Base-by-base conservation (phyloP, 495 filamentous ascomycete genomes). In the Astrothelium subdiscretum region DNA sequence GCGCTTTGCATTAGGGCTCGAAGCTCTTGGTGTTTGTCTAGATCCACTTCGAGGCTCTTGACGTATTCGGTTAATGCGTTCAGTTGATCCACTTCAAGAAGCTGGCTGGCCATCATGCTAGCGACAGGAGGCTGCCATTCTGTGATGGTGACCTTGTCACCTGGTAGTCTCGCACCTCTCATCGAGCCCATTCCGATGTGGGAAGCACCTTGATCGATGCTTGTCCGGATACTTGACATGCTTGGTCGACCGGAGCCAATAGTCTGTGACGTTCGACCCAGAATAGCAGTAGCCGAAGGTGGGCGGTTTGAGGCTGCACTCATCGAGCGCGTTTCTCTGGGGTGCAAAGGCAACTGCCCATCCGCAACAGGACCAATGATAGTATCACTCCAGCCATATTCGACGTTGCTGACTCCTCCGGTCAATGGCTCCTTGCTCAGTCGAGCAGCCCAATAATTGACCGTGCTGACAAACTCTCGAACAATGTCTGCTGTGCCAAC, bases 361-460 rank as follows among this genome's bases (percentile, higher is more conserved):
- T 54, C 48, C 35, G 51, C 32, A 12, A 87, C 84, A 57, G 82
- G 81, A 68, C 95, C 92, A 69, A 96, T 85, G 66, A 96, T 81
- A n/a, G 81, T 77, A 54, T 96, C 92, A 60, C 89, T 87, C 94
- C 95, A 97, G 61, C 94, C 94, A 71, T 97, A 97, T 72, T 99
- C 95, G 59, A 97, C 87, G 68, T 97, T 99, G 75, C 90, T 95
- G 68, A 97, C 86, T 64, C 90, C 92, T 29, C 92, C 94, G 10
- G 91, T 81, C 3, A 97, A 77, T 12, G 94, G 94, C 65, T 96
- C 88, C 64, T 96, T 97, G 68, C 90, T 95, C 10, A 97, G 78
- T 48, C 94, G 82, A 1, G 94, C 91, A 68, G 89, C 90, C 94
- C 94, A 99, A 75, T 99, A 99, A 75, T 99, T 99, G 67, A 90